Evolutionary conservation across 2,329 filamentous ascomycete genomes (phyloP).

Genomic region (Trichophyton schoenleinii): DNA sequence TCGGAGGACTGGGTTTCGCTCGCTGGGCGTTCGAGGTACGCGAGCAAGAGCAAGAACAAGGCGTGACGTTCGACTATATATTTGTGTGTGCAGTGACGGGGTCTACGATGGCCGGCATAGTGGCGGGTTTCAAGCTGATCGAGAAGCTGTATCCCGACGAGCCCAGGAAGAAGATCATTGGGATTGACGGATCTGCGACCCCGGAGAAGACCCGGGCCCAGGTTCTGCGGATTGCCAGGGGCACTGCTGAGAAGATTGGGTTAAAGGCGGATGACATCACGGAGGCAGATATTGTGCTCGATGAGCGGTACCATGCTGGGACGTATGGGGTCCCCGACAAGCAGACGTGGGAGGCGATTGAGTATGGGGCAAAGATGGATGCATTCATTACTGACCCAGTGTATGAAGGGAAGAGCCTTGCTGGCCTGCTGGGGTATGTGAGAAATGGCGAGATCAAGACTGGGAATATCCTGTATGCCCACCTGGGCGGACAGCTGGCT

Average conservation of each 20-base stretch:
- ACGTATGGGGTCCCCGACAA: conserved; percentile 56
- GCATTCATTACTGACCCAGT: conserved; percentile 64
- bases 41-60: conserved; percentile 48
- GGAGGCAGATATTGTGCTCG: conserved; percentile 49
- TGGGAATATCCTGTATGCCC: conserved; percentile 59
- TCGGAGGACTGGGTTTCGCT: conserved; percentile 58
- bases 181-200: conserved; percentile 53
- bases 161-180: conserved; percentile 45
- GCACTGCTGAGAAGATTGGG: conserved; percentile 52
- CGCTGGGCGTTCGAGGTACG: conserved; percentile 58
- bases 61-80: conserved; percentile 54
- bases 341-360: conserved; percentile 54
- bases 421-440: conserved; percentile 58
- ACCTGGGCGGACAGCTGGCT: conserved; percentile 57
- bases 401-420: conserved; percentile 64
- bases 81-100: conserved; percentile 61
- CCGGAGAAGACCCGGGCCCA: conserved; percentile 51
- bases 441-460: conserved; percentile 48
- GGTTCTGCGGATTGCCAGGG: conserved; percentile 53
- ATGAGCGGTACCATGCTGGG: conserved; percentile 54
- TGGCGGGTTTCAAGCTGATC: conserved; percentile 57
- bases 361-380: conserved; percentile 55
- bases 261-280: conserved; percentile 47
- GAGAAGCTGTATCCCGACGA: conserved; percentile 35
- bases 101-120: conserved; percentile 57